These are phyloP conservation scores for Rubia occidens DNA, from an alignment of 305 asterid genomes.

Conservation along the genomic window DNA sequence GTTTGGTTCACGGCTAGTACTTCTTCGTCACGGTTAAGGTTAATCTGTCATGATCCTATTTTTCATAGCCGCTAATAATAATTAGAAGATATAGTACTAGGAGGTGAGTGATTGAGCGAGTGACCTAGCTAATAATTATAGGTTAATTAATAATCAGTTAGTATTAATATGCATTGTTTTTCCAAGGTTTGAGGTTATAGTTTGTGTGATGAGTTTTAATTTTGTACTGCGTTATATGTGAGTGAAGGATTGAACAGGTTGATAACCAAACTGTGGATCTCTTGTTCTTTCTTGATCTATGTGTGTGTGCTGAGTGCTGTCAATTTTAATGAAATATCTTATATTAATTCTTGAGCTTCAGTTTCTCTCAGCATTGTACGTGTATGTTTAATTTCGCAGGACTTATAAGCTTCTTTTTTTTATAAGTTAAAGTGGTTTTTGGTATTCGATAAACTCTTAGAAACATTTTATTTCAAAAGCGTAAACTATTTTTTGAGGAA, in stretches of 20 bases:
- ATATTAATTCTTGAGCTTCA: neutral
- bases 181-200: conserved; percentile 9
- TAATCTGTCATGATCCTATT: neutral
- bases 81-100: conserved; percentile 12
- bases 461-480: too few species aligned
- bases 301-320: conserved; percentile 7
- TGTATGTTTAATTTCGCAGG: too few species aligned
- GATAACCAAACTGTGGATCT: conserved; percentile 19
- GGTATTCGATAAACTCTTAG: too few species aligned
- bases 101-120: conserved; percentile 4
- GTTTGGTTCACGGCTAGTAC: conserved; percentile 52
- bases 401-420: too few species aligned
- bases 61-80: neutral
- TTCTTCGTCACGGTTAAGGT: neutral
- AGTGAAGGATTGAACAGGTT: conserved; percentile 16
- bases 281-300: conserved; percentile 22
- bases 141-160: neutral
- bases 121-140: conserved; percentile 9
- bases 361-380: neutral
- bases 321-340: conserved; percentile 15
- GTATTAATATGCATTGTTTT: conserved; percentile 4
- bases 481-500: too few species aligned
- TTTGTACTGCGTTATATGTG: conserved; percentile 19
- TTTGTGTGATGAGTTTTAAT: conserved; percentile 15
- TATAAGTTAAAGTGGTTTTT: too few species aligned